These are phyloP conservation scores for Colletotrichum shisoi DNA, from an alignment of 2,329 filamentous ascomycete species.

Conservation along the genomic window DNA sequence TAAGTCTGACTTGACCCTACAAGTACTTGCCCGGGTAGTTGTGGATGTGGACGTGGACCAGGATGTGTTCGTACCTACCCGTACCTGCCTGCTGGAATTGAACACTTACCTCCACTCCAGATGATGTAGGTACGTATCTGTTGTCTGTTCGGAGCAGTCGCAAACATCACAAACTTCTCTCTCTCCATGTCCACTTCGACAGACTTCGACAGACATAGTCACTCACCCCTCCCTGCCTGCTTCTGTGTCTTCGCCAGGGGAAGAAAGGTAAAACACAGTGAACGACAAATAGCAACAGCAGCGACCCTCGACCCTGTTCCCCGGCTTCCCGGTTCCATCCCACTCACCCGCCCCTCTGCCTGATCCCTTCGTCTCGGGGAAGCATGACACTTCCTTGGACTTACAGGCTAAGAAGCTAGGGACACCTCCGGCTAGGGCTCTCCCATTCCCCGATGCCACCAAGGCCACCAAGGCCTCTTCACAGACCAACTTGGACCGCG, in stretches of 20 bases:
- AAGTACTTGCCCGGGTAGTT: too few species aligned
- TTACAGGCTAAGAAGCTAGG: conserved; percentile 27
- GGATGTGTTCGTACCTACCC: conserved; percentile 1
- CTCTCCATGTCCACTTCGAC: not conserved
- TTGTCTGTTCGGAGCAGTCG: not conserved
- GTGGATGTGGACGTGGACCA: not conserved
- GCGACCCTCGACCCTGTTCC: conserved; percentile 14
- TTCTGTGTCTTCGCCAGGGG: too few species aligned
- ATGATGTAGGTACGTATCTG: too few species aligned
- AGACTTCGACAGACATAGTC: too few species aligned
- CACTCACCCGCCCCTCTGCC: conserved; percentile 30
- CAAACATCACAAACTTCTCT: not conserved
- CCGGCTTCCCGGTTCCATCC: conserved; percentile 34
- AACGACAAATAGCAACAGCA: too few species aligned
- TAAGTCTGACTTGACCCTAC: too few species aligned
- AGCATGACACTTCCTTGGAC: conserved; percentile 34
- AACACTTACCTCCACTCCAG: too few species aligned
- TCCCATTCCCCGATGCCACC: conserved; percentile 34
- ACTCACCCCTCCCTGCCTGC: too few species aligned
- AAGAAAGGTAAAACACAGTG: too few species aligned
- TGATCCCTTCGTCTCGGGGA: conserved; percentile 38
- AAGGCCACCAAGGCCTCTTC: conserved; percentile 23
- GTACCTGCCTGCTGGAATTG: not conserved
- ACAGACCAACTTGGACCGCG: conserved; percentile 27
- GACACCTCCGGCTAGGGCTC: conserved; percentile 34